Conservation (phyloP, 2,329 filamentous ascomycete species). For the Daldinia sp. region DNA sequence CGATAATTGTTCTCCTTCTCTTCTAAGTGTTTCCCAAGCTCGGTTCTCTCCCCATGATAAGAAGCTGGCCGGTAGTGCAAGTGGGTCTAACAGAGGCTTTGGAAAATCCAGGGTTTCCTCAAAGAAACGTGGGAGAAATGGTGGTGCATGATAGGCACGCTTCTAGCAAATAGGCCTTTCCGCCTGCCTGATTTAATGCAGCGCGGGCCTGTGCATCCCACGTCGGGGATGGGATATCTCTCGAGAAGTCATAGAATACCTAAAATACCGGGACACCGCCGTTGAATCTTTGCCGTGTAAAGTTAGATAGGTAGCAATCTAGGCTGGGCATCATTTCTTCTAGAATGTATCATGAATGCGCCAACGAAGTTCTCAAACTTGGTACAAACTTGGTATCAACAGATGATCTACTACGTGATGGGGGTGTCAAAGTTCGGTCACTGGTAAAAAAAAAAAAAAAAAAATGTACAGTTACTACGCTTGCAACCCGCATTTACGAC, state of each 20-base stretch:
- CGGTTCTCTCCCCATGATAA: constrained; percentile 34
- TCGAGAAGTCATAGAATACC: constrained; percentile 6
- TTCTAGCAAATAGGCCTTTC: constrained; percentile 22
- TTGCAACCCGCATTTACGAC: constrained; percentile 6
- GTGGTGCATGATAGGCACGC: constrained; percentile 34
- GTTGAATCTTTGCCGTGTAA: constrained; percentile 29
- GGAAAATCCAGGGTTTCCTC: constrained; percentile 32
- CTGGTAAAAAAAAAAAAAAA: constrained; percentile 13
- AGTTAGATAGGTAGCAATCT: constrained; percentile 29
- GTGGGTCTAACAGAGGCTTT: constrained; percentile 32
- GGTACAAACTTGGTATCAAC: constrained; percentile 19
- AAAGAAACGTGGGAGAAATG: constrained; percentile 40
- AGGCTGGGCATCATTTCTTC: constrained; percentile 34
- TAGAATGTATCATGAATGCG: constrained; percentile 37
- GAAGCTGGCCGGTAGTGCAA: constrained; percentile 34
- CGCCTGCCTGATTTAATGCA: constrained; percentile 43
- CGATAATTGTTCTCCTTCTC: constrained; percentile 16
- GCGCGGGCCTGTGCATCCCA: constrained; percentile 31
- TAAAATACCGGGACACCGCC: constrained; percentile 31
- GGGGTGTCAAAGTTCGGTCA: constrained; percentile 16
- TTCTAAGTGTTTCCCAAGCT: constrained; percentile 23
- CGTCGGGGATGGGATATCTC: constrained; percentile 30
- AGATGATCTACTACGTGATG: constrained; percentile 24
- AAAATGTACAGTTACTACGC: constrained; percentile 25
- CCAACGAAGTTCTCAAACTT: constrained; percentile 22